Base-by-base conservation (phyloP, 805 yeast species). In the Metschnikowia reukaufii region DNA sequence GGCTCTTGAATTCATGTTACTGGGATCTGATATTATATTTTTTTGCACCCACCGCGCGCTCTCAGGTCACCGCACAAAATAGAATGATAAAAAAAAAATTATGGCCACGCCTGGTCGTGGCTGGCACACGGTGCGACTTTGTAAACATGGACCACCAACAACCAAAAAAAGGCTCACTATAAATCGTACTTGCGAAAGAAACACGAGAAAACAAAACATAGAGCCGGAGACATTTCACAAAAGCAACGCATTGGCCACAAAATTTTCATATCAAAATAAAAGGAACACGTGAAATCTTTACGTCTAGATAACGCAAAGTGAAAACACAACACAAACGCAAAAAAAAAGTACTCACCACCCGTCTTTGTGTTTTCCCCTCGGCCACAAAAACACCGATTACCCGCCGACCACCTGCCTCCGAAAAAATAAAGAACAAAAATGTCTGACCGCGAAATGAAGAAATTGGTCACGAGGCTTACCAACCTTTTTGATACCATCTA, bases 391-490 rank as follows among this genome's bases (percentile, higher is more conserved):
- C 27, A 23, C 6, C 6, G 12, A 25, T 9, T 25, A 25, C 29
- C 29, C 29, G 29, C 29, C 29, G 12, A 25, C 12, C 5, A 25
- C 29, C 12, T 13, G 12, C 29, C 29, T 9, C 8, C 8, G 29
- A 4, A 25, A 25, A 25, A 25, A 25, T n/a, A n/a, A n/a, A n/a
- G n/a, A n/a, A n/a, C n/a, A n/a, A 39, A 43, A 47, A 67, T 67
- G 71, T 63, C 69, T 9, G 77, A 72, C 35, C 60, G 68, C 47
- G 76, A 72, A 41, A 56, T 63, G 47, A 72, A 66, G 49, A 72
- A 69, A 59, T 61, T 72, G 36, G 59, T 63, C 43, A 58, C 60
- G 39, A 60, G 67, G 43, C 61, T 72, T 39, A 60, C 52, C 33
- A 54, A 56, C 21, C 58, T 68, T 25, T 68, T 65, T 50, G 78